These are phyloP conservation scores for Phoma sp. DNA, from an alignment of 2,329 filamentous ascomycete genomes.

Conservation along the genomic window DNA sequence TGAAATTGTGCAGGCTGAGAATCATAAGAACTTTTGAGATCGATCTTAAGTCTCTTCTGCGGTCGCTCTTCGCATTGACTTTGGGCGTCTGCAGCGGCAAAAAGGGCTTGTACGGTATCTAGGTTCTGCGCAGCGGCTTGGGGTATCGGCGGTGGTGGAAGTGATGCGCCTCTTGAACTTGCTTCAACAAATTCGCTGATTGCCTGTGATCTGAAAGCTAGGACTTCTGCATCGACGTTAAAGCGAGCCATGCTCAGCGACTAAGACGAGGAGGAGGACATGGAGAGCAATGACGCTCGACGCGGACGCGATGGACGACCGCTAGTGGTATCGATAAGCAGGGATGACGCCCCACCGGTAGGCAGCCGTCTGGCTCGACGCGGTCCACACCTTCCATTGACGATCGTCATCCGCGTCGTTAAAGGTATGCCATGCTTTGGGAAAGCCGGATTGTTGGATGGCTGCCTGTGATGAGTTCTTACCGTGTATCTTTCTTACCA, in stretches of 20 bases:
- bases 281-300: background rate
- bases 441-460: background rate
- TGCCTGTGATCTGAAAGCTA: background rate
- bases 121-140: slow-evolving; percentile 22
- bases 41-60: slow-evolving; percentile 40
- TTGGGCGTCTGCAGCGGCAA: slow-evolving; percentile 17
- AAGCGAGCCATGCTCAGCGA: slow-evolving; percentile 20
- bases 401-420: background rate
- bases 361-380: slow-evolving; percentile 3
- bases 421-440: background rate
- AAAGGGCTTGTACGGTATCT: slow-evolving; percentile 24
- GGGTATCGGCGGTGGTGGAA: background rate
- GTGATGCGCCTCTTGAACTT: background rate
- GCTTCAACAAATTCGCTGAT: background rate
- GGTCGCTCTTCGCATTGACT: slow-evolving; percentile 22
- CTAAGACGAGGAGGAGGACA: background rate
- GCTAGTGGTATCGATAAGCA: slow-evolving; percentile 17
- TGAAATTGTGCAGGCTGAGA: slow-evolving; percentile 17
- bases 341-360: background rate
- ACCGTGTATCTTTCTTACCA: background rate
- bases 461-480: background rate
- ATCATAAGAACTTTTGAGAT: slow-evolving; percentile 7
- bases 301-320: background rate
- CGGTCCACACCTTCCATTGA: background rate
- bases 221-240: slow-evolving; percentile 27